Conservation (phyloP, 176 grass and related monocot species). For the Triticum monococcum region DNA sequence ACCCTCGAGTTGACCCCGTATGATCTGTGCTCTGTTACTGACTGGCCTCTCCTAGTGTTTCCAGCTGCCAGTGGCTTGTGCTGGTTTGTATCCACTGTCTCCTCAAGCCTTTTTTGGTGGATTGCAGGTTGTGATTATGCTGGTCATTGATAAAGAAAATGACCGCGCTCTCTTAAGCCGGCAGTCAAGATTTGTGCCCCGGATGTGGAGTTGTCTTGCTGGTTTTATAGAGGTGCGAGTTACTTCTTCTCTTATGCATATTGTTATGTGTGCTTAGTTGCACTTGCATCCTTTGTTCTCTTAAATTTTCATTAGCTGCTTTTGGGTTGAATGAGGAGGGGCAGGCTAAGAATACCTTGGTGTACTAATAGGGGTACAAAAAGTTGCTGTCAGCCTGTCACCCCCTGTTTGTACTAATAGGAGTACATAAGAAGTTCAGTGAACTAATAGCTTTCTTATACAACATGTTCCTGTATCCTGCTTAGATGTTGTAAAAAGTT, state of each 20-base stretch:
- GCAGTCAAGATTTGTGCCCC: conserved; percentile 79
- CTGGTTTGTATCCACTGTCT: not conserved
- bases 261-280: not conserved
- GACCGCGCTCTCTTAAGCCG: conserved; percentile 75
- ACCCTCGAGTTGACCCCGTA: conserved; percentile 91
- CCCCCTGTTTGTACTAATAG: not conserved
- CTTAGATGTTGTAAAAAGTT: not conserved
- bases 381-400: not conserved
- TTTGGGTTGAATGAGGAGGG: not conserved
- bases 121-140: conserved; percentile 91
- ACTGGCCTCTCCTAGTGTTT: not conserved
- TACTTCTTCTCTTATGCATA: not conserved
- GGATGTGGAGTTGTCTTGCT: conserved; percentile 99
- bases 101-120: not conserved
- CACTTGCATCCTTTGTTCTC: not conserved
- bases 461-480: not conserved
- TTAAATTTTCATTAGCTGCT: not conserved
- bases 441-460: not conserved
- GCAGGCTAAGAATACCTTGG: not conserved
- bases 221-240: conserved; percentile 84
- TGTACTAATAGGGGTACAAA: not conserved
- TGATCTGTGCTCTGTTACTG: not conserved
- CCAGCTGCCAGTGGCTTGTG: not conserved
- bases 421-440: not conserved
- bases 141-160: conserved; percentile 91